These are phyloP conservation scores for Botryotinia globosa DNA, from an alignment of 2,329 filamentous ascomycete species.

Conservation along the genomic window DNA sequence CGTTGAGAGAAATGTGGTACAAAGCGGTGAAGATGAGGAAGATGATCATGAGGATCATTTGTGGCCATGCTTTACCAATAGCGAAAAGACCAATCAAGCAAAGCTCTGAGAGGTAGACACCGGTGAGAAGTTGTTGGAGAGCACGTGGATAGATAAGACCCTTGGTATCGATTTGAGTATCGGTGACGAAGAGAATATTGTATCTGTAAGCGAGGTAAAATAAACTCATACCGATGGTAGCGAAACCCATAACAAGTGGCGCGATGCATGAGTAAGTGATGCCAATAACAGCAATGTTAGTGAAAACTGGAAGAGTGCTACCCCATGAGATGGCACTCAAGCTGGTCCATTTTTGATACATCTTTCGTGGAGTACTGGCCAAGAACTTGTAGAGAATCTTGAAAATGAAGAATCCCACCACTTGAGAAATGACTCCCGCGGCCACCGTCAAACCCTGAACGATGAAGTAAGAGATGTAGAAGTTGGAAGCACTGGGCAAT, in stretches of 20 bases:
- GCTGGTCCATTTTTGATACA: slow-evolving; percentile 74
- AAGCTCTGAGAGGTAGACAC: slow-evolving; percentile 77
- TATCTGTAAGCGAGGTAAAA: slow-evolving; percentile 90
- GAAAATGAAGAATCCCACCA: slow-evolving; percentile 69
- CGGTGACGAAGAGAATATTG: slow-evolving; percentile 84
- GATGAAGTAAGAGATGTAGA: slow-evolving; percentile 94
- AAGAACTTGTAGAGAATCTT: slow-evolving; percentile 71
- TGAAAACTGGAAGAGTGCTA: slow-evolving; percentile 76
- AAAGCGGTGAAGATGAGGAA: slow-evolving; percentile 73
- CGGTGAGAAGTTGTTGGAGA: slow-evolving; percentile 79
- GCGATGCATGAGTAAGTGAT: slow-evolving; percentile 86
- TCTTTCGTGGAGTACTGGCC: slow-evolving; percentile 73
- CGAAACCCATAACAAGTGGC: slow-evolving; percentile 79
- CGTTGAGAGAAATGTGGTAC: slow-evolving; percentile 71
- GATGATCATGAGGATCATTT: slow-evolving; percentile 71
- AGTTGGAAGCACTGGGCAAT: slow-evolving; percentile 83
- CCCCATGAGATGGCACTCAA: slow-evolving; percentile 79
- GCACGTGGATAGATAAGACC: slow-evolving; percentile 85
- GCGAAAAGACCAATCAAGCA: slow-evolving; percentile 84
- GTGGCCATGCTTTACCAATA: slow-evolving; percentile 63
- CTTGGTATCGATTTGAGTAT: slow-evolving; percentile 80
- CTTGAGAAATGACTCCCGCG: slow-evolving; percentile 70
- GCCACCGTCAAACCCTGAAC: slow-evolving; percentile 84
- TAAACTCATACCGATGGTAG: slow-evolving; percentile 70
- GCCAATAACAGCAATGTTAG: slow-evolving; percentile 75